Base-by-base conservation (phyloP, 2,329 filamentous ascomycete genomes). In the Clathrospora elynae region DNA sequence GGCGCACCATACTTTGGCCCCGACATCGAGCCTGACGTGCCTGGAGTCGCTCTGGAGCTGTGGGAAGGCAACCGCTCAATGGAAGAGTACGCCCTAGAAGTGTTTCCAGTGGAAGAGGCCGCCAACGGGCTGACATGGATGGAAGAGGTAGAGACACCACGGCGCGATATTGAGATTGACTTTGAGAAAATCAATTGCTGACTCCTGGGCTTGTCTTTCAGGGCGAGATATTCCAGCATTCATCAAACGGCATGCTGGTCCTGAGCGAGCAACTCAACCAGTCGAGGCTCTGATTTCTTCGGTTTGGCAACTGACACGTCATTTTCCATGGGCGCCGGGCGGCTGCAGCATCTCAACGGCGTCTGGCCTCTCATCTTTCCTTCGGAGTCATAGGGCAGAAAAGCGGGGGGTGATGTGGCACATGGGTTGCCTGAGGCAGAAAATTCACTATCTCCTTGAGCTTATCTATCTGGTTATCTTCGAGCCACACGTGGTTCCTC, bases 91-190 rank as follows among this genome's bases (percentile, higher is more conserved):
- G 92, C 92, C 1, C 80, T 88, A 34, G 93, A 97, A 68, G 90
- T 95, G 18, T 97, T 97, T 61, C 89, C 90, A 0, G 80, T 96
- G 9, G 93, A 99, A 70, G 93, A 99, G 73, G 87, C 91, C 58
- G 90, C 90, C 20, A 97, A 97, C 67, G 92, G 92, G 4, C 74
- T 93, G 63, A 89, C 87, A 11, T 99, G 93, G 93, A 97, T 96
- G 92, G 73, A 76, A 49, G 76, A 79, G 66, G 71, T 73, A 52
- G 66, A 69, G 49, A 70, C 64, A 55, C 66, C 66, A 49, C 57
- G 53, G 40, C 61, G 61, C 42, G 64, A 65, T 48, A 49, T 68
- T 41, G 67, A 70, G 33, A 51, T 62, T 43, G 63, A 67, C 49
- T 64, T 67, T 46, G 57, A 62, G 53, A 61, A 63, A 49, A 59